Conservation (phyloP, 2,329 filamentous ascomycete species). For the Exophiala xenobiotica region DNA sequence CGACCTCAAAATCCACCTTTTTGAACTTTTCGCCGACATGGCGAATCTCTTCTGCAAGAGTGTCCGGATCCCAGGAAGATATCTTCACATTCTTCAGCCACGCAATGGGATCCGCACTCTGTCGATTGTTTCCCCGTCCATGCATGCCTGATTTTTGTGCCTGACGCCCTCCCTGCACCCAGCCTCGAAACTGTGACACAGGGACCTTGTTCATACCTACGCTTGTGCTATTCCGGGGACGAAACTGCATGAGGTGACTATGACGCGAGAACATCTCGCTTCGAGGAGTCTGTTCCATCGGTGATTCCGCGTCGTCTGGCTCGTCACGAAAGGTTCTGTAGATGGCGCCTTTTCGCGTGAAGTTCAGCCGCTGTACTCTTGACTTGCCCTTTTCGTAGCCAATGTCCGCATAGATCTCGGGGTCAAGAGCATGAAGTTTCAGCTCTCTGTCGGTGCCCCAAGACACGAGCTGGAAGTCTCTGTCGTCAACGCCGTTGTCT, state of each 20-base stretch:
- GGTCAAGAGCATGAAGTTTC: slow-evolving; percentile 71
- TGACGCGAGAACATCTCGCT: slow-evolving; percentile 29
- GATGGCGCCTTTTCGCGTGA: slow-evolving; percentile 78
- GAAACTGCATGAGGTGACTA: slow-evolving; percentile 19
- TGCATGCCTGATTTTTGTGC: slow-evolving; percentile 50
- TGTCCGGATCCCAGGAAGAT: slow-evolving; percentile 53
- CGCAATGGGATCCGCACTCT: slow-evolving; percentile 58
- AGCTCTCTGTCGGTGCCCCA: slow-evolving; percentile 88
- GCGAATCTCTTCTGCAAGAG: slow-evolving; percentile 60
- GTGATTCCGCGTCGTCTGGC: slow-evolving; percentile 54
- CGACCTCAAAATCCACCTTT: slow-evolving; percentile 60
- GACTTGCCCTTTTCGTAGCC: slow-evolving; percentile 70
- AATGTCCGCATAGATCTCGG: slow-evolving; percentile 63
- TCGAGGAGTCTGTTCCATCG: slow-evolving; percentile 21
- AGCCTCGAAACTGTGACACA: slow-evolving; percentile 48
- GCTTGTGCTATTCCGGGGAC: slow-evolving; percentile 38
- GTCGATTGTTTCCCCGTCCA: slow-evolving; percentile 46
- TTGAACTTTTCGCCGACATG: slow-evolving; percentile 61
- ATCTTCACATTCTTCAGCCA: slow-evolving; percentile 68
- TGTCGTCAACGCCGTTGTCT: slow-evolving; percentile 69
- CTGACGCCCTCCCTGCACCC: slow-evolving; percentile 47
- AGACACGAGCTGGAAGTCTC: slow-evolving; percentile 89
- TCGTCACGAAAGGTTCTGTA: slow-evolving; percentile 84
- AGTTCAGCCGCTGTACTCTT: slow-evolving; percentile 62
- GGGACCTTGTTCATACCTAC: slow-evolving; percentile 51